A percentile compares a stretch with the other conserved stretches of the same genome.
phyloP scores from a whole-genome alignment of 208 protist species.

The Leishmania turanica region DNA sequence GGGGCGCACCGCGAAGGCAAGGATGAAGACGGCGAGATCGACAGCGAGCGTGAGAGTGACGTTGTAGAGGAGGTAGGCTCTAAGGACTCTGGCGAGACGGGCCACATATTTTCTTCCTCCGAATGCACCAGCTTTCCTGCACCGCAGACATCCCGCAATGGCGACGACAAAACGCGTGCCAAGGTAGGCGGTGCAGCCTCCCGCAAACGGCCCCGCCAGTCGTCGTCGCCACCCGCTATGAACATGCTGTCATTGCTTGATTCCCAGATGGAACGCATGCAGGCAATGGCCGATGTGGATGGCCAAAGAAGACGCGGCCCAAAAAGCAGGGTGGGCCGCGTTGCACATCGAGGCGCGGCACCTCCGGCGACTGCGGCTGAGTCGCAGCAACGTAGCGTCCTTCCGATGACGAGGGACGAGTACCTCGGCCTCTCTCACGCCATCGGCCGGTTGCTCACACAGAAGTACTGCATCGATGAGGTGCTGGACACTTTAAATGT shows the following conservation, averaged over 20 bases:
- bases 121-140: no score
- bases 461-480: conserved; percentile 68
- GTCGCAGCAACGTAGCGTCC: conserved; percentile 7
- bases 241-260: conserved; percentile 25
- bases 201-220: conserved; percentile 8
- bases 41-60: neutral
- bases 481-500: conserved; percentile 62
- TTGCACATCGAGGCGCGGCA: neutral
- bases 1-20: neutral
- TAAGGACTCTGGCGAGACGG: neutral
- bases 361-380: neutral
- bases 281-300: neutral
- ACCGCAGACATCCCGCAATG: neutral
- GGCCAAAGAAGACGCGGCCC: neutral
- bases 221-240: neutral
- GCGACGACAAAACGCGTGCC: neutral
- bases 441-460: conserved; percentile 76
- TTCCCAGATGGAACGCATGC: conserved; percentile 1
- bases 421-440: conserved; percentile 81
- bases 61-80: neutral
- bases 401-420: conserved; percentile 62
- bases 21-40: neutral
- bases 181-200: neutral
- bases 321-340: neutral
- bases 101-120: neutral